Base-by-base conservation (phyloP, 495 filamentous ascomycete species). In the Ascodesmis nigricans region DNA sequence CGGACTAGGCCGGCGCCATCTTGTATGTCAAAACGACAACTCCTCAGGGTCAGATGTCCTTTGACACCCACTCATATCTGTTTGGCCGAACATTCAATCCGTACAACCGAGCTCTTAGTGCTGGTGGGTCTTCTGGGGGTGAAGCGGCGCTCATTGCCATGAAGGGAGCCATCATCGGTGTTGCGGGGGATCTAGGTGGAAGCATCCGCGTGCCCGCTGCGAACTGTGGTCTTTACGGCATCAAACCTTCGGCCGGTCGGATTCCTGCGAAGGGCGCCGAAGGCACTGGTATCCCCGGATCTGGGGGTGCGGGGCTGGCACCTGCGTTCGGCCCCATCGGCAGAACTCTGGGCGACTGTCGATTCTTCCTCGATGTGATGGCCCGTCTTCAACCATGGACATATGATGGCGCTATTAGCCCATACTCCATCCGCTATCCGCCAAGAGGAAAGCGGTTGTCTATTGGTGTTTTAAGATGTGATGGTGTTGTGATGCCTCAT, bases 131-230 rank as follows among this genome's bases (percentile, higher is more conserved):
- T 28, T 68, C 67, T 1, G 71, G 73, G 9, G 74, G 75, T 29
- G 75, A 80, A 47, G 66, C 61, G 0, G 67, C 73, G 0, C 55
- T 78, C n/a, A 40, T 76, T 22, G 68, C 58, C 0, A 52, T 67
- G 1, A 49, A 63, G 1, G 73, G 71, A 1, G 69, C 64, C 21
- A 54, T 62, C 19, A 51, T 78, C 0, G 75, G 75, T 0, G 67
- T 80, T 26, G 74, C 73, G 0, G 71, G 68, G 1, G 74, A 79
- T 44, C 64, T 80, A 28, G 74, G 65, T 13, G 73, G 73, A 3
- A 74, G 67, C 3, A 73, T 78, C 39, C 59, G 72, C 0, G 60
- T 59, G 21, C 77, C 76, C 0, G 72, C 76, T 0, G 65, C 64
- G 14, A 60, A 68, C 33, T 63, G 68, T 39, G 73, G 69, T 3